phyloP scores from a whole-genome alignment of 306 rosid species.

The Hippophae gyantsensis region DNA sequence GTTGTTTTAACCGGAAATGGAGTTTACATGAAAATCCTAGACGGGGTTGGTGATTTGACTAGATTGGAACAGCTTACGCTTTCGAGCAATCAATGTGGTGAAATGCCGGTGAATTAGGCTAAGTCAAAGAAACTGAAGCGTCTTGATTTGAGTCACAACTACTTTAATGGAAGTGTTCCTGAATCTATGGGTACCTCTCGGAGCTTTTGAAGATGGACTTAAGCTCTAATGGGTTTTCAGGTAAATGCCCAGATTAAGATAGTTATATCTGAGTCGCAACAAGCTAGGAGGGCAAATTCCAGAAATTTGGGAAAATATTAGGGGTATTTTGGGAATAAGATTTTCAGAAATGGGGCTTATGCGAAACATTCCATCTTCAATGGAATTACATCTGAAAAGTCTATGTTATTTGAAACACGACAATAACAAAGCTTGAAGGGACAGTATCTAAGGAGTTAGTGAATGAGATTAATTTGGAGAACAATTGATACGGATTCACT shows the following conservation, averaged over 20 bases:
- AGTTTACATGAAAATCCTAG: slow-evolving; percentile 35
- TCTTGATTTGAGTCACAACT: slow-evolving; percentile 57
- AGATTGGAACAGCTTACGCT: slow-evolving; percentile 59
- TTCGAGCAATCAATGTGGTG: slow-evolving; percentile 45
- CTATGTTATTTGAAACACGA: slow-evolving; percentile 59
- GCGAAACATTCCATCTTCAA: slow-evolving; percentile 59
- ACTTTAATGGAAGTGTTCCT: slow-evolving; percentile 30
- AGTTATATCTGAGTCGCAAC: slow-evolving; percentile 64
- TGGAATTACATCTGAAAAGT: slow-evolving; percentile 49
- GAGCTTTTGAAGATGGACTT: slow-evolving; percentile 63
- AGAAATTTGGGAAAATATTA: slow-evolving; percentile 56
- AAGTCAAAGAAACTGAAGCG: slow-evolving; percentile 31
- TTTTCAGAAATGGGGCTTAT: slow-evolving; percentile 52
- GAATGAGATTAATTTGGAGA: slow-evolving; percentile 66
- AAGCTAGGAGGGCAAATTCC: slow-evolving; percentile 63
- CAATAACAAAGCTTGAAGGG: slow-evolving; percentile 62
- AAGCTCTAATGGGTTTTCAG: slow-evolving; percentile 39
- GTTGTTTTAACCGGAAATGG: slow-evolving; percentile 51
- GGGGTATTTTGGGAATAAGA: slow-evolving; percentile 50
- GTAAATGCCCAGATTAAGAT: slow-evolving; percentile 39
- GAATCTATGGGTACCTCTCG: slow-evolving; percentile 33
- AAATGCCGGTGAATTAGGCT: slow-evolving; percentile 26
- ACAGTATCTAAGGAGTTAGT: slow-evolving; percentile 35
- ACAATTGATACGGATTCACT: too few species aligned
- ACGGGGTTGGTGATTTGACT: slow-evolving; percentile 1